Evolutionary conservation across 225 moss, liverwort and hornwort species (phyloP).

Genomic region (Antitrichia curtipendula): DNA sequence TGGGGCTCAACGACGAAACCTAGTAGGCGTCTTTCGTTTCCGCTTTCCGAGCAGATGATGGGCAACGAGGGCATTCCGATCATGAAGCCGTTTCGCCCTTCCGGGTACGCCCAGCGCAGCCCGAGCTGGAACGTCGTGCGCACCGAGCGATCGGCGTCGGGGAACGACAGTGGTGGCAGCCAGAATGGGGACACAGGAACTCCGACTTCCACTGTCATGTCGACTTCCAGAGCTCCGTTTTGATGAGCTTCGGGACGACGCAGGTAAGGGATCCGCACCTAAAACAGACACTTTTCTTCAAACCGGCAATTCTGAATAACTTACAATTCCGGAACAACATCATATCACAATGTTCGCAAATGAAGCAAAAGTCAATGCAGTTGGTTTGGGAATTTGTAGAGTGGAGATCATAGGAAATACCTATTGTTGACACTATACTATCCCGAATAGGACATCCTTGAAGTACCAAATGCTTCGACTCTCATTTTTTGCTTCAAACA

Average conservation of each 20-base stretch:
- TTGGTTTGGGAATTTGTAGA: background rate
- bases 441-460: background rate
- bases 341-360: background rate
- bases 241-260: background rate
- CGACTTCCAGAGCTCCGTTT: constrained; percentile 34
- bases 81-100: constrained; percentile 33
- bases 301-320: background rate
- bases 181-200: constrained; percentile 32
- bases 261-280: background rate
- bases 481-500: background rate
- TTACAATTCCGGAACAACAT: background rate
- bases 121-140: constrained; percentile 20
- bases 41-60: constrained; percentile 52
- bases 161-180: constrained; percentile 12
- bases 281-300: background rate
- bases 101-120: constrained; percentile 35
- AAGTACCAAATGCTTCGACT: background rate
- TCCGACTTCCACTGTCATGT: constrained; percentile 29
- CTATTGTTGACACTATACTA: background rate
- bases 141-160: constrained; percentile 21
- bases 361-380: background rate
- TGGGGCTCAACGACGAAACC: constrained; percentile 50
- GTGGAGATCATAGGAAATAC: background rate
- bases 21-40: constrained; percentile 52
- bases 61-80: constrained; percentile 18